phyloP scores from a whole-genome alignment of 495 filamentous ascomycete species.

The Talaromyces thailandensis region DNA sequence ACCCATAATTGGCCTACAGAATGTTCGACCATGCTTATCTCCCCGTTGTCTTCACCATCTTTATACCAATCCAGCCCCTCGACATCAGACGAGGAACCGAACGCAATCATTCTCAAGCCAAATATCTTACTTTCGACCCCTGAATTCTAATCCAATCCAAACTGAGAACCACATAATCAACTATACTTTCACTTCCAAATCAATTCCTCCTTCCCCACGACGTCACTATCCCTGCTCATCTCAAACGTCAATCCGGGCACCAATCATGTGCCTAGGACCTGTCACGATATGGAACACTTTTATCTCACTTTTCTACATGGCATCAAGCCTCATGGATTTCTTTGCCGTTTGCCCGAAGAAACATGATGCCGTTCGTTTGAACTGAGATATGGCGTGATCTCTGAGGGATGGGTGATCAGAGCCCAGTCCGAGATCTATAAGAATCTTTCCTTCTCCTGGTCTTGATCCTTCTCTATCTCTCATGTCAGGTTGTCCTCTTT shows the following conservation, averaged over 20 bases:
- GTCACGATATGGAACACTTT: neutral
- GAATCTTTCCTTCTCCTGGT: neutral
- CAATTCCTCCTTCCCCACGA: neutral
- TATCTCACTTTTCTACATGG: neutral
- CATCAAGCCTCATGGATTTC: neutral
- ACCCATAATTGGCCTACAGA: neutral
- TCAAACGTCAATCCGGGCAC: neutral
- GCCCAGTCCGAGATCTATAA: neutral
- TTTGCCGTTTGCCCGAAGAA: neutral
- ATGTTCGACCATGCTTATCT: neutral
- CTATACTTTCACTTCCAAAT: neutral
- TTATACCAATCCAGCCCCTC: neutral
- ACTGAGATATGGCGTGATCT: neutral
- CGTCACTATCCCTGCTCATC: neutral
- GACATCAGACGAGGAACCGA: neutral
- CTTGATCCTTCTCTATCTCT: neutral
- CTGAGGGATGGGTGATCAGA: neutral
- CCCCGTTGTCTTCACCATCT: neutral
- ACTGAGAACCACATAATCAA: neutral
- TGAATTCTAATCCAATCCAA: neutral
- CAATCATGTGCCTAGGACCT: neutral
- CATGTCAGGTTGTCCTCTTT: neutral
- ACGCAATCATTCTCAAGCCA: neutral
- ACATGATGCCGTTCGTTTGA: neutral
- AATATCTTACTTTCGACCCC: neutral